Conservation (phyloP, 2,329 filamentous ascomycete genomes). For the Fusarium agapanthi region DNA sequence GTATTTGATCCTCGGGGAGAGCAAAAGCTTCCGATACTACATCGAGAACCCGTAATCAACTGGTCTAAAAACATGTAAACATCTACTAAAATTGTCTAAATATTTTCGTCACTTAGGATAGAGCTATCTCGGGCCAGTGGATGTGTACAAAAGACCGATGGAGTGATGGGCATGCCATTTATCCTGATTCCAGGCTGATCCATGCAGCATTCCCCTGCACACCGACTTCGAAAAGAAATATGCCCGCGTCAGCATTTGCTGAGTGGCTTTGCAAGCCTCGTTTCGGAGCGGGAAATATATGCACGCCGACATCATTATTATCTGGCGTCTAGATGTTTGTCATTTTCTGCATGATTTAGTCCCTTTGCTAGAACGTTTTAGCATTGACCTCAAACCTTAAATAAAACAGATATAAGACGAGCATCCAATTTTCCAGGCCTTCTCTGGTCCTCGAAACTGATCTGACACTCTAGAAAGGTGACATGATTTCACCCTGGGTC, state of each 20-base stretch:
- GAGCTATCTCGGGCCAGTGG: not conserved
- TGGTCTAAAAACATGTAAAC: not conserved
- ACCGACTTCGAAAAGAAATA: not conserved
- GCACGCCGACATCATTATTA: not conserved
- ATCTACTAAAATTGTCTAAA: not conserved
- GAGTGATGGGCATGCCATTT: not conserved
- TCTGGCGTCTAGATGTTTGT: not conserved
- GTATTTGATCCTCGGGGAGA: not conserved
- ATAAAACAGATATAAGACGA: no score
- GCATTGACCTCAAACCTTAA: not conserved
- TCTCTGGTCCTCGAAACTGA: no score
- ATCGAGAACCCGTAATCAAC: not conserved
- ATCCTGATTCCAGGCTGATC: not conserved
- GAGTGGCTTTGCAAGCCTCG: not conserved
- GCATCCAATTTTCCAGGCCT: rapidly evolving
- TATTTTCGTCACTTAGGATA: not conserved
- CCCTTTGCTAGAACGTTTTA: not conserved
- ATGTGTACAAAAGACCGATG: not conserved
- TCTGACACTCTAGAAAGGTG: not conserved
- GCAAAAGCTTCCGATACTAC: not conserved
- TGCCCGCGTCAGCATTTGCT: not conserved
- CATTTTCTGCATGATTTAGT: not conserved
- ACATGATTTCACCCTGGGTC: not conserved
- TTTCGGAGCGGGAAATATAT: not conserved
- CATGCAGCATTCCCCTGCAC: not conserved